phyloP scores from a whole-genome alignment of 805 yeast genomes.

The Clavispora fructus region DNA sequence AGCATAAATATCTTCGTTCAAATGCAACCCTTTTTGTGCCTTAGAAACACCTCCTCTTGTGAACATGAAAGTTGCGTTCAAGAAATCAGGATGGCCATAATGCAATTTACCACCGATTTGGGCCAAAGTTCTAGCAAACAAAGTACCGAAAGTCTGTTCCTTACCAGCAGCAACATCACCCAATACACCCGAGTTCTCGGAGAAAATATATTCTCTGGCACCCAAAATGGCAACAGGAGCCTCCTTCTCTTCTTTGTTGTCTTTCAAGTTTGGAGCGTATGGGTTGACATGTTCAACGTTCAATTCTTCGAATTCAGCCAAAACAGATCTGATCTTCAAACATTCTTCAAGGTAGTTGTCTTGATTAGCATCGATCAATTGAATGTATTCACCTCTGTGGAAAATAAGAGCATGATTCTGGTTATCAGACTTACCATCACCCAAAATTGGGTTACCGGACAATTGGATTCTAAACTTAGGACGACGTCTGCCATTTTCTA shows the following conservation, averaged over 20 bases:
- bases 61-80: slow-evolving; percentile 70
- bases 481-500: slow-evolving; percentile 51
- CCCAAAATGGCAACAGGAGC: slow-evolving; percentile 79
- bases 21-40: slow-evolving; percentile 76
- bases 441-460: slow-evolving; percentile 78
- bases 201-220: slow-evolving; percentile 77
- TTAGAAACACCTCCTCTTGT: slow-evolving; percentile 86
- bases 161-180: slow-evolving; percentile 89
- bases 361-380: slow-evolving; percentile 78
- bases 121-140: slow-evolving; percentile 77
- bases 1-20: slow-evolving; percentile 83
- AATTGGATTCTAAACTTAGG: slow-evolving; percentile 55
- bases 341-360: slow-evolving; percentile 81
- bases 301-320: slow-evolving; percentile 71
- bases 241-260: slow-evolving; percentile 38
- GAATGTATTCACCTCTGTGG: slow-evolving; percentile 76
- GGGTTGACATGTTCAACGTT: slow-evolving; percentile 65
- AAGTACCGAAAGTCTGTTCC: slow-evolving; percentile 83
- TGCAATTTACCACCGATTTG: slow-evolving; percentile 79
- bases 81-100: slow-evolving; percentile 83
- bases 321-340: slow-evolving; percentile 65
- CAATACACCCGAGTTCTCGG: slow-evolving; percentile 74
- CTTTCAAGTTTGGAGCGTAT: slow-evolving; percentile 67
- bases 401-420: slow-evolving; percentile 73
- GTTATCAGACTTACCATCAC: slow-evolving; percentile 82